A percentile compares a stretch with the other conserved stretches of the same genome.
Evolutionary conservation across 2,329 filamentous ascomycete species (phyloP).

Genomic region (Camptophora hylomeconis): DNA sequence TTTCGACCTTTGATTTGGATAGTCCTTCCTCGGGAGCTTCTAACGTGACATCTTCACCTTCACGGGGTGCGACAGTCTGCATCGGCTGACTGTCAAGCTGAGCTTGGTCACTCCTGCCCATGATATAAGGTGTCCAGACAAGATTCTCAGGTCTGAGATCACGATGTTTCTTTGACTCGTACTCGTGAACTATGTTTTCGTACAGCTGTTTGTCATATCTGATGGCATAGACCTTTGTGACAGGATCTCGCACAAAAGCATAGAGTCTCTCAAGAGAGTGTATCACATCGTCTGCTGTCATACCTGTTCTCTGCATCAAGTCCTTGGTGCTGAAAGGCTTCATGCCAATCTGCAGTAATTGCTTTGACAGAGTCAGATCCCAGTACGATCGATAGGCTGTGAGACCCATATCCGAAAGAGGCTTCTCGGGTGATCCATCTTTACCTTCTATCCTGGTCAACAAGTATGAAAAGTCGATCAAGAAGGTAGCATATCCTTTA

Average conservation of each 20-base stretch:
- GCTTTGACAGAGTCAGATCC: constrained; percentile 76
- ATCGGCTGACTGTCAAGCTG: constrained; percentile 75
- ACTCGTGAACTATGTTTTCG: constrained; percentile 73
- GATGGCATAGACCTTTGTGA: constrained; percentile 79
- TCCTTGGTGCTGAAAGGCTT: constrained; percentile 44
- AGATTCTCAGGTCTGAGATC: constrained; percentile 67
- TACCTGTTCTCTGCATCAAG: constrained; percentile 60
- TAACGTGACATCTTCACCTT: constrained; percentile 45
- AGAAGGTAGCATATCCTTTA: constrained; percentile 88
- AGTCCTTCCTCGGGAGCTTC: constrained; percentile 21
- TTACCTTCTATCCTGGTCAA: constrained; percentile 86
- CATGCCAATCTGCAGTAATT: constrained; percentile 49
- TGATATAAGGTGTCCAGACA: constrained; percentile 93
- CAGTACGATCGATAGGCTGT: constrained; percentile 98
- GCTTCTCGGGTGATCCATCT: constrained; percentile 92
- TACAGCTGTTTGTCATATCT: constrained; percentile 78
- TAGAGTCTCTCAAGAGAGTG: constrained; percentile 83
- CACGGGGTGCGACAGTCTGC: constrained; percentile 75
- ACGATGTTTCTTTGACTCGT: constrained; percentile 79
- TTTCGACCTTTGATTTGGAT: constrained; percentile 10
- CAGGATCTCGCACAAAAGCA: constrained; percentile 76
- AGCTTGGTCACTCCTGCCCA: constrained; percentile 72
- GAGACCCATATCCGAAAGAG: constrained; percentile 91
- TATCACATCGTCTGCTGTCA: constrained; percentile 93
- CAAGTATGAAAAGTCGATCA: constrained; percentile 97